phyloP scores from a whole-genome alignment of 352 stramenopile species.

The Thraustochytrium striatum region DNA sequence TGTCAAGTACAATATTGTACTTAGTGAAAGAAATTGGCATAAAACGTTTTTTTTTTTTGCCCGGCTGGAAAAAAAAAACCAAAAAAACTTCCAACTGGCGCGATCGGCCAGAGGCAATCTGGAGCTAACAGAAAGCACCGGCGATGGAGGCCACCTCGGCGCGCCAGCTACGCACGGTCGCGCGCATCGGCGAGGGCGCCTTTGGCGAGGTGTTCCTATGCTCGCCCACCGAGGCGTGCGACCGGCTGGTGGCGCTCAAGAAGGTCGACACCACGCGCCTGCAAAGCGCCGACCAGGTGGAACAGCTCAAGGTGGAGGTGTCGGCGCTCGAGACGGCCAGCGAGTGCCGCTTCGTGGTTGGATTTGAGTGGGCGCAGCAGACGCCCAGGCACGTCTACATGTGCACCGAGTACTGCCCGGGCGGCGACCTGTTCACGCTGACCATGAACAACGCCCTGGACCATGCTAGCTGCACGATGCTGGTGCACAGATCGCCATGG shows the following conservation, averaged over 20 bases:
- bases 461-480: no score
- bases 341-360: constrained; percentile 20
- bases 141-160: no score
- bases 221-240: constrained; percentile 3
- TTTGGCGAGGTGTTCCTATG: constrained; percentile 37
- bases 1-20: no score
- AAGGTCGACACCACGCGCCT: background rate
- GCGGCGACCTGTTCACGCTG: constrained; percentile 13
- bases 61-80: no score
- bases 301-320: background rate
- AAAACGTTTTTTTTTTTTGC: no score
- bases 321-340: background rate
- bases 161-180: no score
- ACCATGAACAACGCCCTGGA: constrained; percentile 16
- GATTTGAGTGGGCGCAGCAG: background rate
- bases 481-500: constrained; percentile 64
- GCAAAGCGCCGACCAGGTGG: background rate
- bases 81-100: no score
- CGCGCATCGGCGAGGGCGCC: constrained; percentile 30
- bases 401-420: constrained; percentile 13
- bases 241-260: constrained; percentile 17
- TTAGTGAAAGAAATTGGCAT: no score
- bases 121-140: no score
- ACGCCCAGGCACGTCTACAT: constrained; percentile 8
- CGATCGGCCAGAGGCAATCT: no score